phyloP scores from a whole-genome alignment of 1,284 basidiomycete species.

The Leccinum angustisporum region DNA sequence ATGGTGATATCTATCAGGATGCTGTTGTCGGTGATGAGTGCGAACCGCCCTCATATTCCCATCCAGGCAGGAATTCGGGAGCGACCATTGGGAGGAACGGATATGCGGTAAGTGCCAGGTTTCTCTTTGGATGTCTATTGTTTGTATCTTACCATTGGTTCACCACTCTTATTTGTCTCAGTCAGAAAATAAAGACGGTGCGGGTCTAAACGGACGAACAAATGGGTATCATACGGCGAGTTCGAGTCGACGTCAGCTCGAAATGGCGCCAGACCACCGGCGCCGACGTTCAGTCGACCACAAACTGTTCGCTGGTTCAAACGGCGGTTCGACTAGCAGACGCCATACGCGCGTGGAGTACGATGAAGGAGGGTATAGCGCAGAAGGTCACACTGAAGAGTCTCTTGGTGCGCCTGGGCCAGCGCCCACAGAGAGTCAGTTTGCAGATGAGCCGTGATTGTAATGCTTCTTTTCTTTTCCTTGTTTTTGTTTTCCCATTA shows the following conservation, averaged over 20 bases:
- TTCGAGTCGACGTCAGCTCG: constrained; percentile 58
- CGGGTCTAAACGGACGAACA: constrained; percentile 18
- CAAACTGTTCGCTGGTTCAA: constrained; percentile 17
- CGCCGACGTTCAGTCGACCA: constrained; percentile 36
- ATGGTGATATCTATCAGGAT: constrained; percentile 39
- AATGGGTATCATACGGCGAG: constrained; percentile 41
- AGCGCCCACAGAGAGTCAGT: constrained; percentile 43
- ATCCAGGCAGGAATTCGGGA: constrained; percentile 40
- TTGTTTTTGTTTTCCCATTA: not conserved
- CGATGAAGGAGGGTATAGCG: constrained; percentile 11
- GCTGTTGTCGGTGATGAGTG: constrained; percentile 42
- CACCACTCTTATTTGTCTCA: constrained; percentile 31
- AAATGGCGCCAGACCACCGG: constrained; percentile 67
- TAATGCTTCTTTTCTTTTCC: not conserved
- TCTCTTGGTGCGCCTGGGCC: constrained; percentile 32
- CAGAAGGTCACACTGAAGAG: constrained; percentile 11
- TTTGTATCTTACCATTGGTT: constrained; percentile 9
- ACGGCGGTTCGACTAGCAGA: constrained; percentile 22
- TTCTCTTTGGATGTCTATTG: not conserved
- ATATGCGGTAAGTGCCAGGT: constrained; percentile 59
- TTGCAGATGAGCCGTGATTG: constrained; percentile 34
- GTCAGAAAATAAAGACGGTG: constrained; percentile 38
- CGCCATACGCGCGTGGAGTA: constrained; percentile 8
- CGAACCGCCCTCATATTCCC: constrained; percentile 53
- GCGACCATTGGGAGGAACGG: constrained; percentile 65